Evolutionary conservation across 345 rosid species (phyloP), one percentile per base, ranked within the genome.

Genomic region (Clarkia xantiana): DNA sequence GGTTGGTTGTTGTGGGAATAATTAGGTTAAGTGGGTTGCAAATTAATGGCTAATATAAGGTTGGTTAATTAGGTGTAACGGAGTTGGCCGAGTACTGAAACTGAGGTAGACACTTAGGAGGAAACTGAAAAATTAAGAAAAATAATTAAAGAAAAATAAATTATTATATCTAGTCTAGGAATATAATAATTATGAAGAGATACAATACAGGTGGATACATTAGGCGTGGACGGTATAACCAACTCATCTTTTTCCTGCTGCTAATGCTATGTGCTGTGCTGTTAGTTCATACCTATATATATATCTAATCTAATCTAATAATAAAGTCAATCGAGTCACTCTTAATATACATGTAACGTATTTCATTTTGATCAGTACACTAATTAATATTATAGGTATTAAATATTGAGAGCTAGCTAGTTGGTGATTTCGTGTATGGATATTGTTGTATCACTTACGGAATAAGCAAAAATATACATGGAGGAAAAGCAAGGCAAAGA

Each of bases 161-260:
- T 50, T 38, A 18, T 11, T 50, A 11, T 22, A 40, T 25, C 13
- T 51, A 38, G n/a, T n/a, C n/a, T 10, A 40, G 18, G 14, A 60
- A 22, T 42, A 59, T 42, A 57, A 51, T 23, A 49, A 57, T 48
- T 23, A 49, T 18, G 23, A 1, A 42, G 34, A 55, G 36, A 60
- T 47, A 58, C 67, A 69, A 60, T 47, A 58, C 67, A 69, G 69
- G 57, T 76, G 75, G 72, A 70, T 73, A 54, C 79, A 72, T 57
- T 47, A 60, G 81, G 79, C 58, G 54, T 51, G 74, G 54, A 47
- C 68, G 62, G 70, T 56, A n/a, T n/a, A 22, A 54, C 65, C 76
- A 59, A 56, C 71, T 65, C 73, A 63, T 68, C 73, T 68, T 55
- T 38, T 25, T n/a, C 15, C n/a, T n/a, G n/a, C n/a, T n/a, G n/a